These are phyloP conservation scores for Calocybe indica DNA, from an alignment of 768 basidiomycete species.

Conservation along the genomic window DNA sequence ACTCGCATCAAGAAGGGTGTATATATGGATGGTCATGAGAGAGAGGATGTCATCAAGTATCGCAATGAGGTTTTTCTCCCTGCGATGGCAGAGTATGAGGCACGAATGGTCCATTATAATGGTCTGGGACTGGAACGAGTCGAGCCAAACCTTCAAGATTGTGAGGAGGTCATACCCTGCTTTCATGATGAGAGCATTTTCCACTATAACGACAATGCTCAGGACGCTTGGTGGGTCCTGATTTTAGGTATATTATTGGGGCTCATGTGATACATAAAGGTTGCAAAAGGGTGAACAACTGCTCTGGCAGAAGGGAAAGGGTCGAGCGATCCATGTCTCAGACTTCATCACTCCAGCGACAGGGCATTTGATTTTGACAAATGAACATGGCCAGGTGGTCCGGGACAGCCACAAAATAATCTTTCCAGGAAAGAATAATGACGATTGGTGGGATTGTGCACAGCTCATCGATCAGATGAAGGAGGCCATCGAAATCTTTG, in stretches of 20 bases:
- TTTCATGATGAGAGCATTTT: slow-evolving; percentile 2
- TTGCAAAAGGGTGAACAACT: too few species aligned
- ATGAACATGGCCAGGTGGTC: too few species aligned
- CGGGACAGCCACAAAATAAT: too few species aligned
- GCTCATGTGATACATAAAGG: too few species aligned
- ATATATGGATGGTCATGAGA: slow-evolving; percentile 32
- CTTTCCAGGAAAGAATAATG: too few species aligned
- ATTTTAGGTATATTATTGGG: too few species aligned
- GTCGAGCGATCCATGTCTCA: too few species aligned
- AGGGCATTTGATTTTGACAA: too few species aligned
- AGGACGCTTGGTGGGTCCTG: neutral
- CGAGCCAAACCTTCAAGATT: neutral
- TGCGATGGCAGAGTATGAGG: slow-evolving; percentile 12
- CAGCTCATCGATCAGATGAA: slow-evolving; percentile 15
- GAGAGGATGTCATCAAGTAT: slow-evolving; percentile 5
- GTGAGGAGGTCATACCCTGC: neutral
- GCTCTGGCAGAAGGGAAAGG: too few species aligned
- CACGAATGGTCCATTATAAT: slow-evolving; percentile 7
- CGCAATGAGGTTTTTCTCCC: slow-evolving; percentile 10
- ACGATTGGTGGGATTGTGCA: neutral
- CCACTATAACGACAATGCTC: neutral
- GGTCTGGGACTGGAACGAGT: neutral
- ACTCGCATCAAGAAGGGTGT: slow-evolving; percentile 24
- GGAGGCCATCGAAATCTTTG: slow-evolving; percentile 7
- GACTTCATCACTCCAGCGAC: too few species aligned